Conservation (phyloP, 192 early-diverging fungal species). For the Rhizophagus prolifer region DNA sequence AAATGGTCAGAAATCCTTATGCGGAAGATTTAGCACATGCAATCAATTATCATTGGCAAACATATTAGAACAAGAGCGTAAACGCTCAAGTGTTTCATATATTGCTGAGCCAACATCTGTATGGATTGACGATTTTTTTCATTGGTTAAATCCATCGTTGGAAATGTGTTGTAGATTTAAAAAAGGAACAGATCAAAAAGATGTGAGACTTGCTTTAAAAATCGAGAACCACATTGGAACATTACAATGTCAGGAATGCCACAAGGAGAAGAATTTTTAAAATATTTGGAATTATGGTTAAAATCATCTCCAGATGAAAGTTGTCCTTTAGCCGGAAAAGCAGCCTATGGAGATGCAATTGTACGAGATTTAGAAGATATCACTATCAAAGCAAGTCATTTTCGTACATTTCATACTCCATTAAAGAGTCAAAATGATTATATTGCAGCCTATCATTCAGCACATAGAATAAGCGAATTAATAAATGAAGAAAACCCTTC, state of each 20-base stretch:
- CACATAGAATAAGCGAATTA: conserved; percentile 56
- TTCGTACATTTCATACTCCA: conserved; percentile 61
- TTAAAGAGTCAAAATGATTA: conserved; percentile 57
- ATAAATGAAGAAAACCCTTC: conserved; percentile 40
- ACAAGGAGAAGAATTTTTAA: conserved; percentile 55
- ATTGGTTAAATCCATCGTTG: conserved; percentile 62
- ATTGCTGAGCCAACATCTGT: conserved; percentile 61
- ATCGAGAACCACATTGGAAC: conserved; percentile 49
- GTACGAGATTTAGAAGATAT: conserved; percentile 37
- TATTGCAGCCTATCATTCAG: conserved; percentile 55
- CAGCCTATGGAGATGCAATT: conserved; percentile 63
- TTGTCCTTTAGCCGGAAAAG: conserved; percentile 64
- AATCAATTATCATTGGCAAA: conserved; percentile 53
- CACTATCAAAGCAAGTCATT: conserved; percentile 55
- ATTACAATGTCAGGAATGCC: conserved; percentile 59
- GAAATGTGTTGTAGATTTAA: conserved; percentile 56
- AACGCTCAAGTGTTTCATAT: conserved; percentile 56
- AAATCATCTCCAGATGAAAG: conserved; percentile 47
- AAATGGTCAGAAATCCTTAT: conserved; percentile 52
- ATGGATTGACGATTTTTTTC: conserved; percentile 66
- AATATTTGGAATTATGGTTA: conserved; percentile 54
- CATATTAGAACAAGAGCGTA: conserved; percentile 63
- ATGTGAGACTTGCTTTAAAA: conserved; percentile 49
- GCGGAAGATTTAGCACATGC: conserved; percentile 60
- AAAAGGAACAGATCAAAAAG: conserved; percentile 35